These are phyloP conservation scores for Macrophomina pseudophaseolina DNA, from an alignment of 2,329 filamentous ascomycete species.

Conservation along the genomic window DNA sequence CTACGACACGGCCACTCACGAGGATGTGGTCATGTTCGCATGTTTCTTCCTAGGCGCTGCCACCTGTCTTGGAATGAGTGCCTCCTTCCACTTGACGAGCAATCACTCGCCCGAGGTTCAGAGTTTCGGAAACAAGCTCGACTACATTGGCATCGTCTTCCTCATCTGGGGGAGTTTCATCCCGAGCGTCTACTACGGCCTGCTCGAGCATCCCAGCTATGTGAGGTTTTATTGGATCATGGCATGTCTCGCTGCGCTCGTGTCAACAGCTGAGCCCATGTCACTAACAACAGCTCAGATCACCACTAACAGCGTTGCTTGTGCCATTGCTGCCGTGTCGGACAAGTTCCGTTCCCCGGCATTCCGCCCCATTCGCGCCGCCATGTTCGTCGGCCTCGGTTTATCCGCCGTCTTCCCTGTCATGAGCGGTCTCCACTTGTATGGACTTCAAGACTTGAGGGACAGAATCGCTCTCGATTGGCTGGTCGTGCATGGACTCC, in stretches of 20 bases:
- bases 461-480: conserved; percentile 79
- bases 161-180: conserved; percentile 92
- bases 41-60: conserved; percentile 49
- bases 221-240: conserved; percentile 76
- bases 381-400: conserved; percentile 89
- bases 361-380: conserved; percentile 83
- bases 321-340: conserved; percentile 75
- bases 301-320: conserved; percentile 74
- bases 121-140: conserved; percentile 86
- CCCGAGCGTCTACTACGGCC: conserved; percentile 71
- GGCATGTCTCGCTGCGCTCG: conserved; percentile 55
- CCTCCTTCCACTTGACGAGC: conserved; percentile 80
- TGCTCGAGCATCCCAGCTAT: conserved; percentile 61
- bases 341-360: conserved; percentile 82
- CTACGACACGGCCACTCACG: conserved; percentile 41
- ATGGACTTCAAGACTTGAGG: conserved; percentile 70
- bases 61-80: conserved; percentile 54
- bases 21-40: conserved; percentile 44
- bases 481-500: conserved; percentile 76
- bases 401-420: conserved; percentile 83
- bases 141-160: conserved; percentile 91
- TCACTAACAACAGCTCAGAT: conserved; percentile 62
- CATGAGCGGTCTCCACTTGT: conserved; percentile 72
- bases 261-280: not conserved
- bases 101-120: conserved; percentile 83